A percentile compares a stretch with the other conserved stretches of the same genome.
Evolutionary conservation across 306 rosid species (phyloP).

Genomic region (Geum urbanum): DNA sequence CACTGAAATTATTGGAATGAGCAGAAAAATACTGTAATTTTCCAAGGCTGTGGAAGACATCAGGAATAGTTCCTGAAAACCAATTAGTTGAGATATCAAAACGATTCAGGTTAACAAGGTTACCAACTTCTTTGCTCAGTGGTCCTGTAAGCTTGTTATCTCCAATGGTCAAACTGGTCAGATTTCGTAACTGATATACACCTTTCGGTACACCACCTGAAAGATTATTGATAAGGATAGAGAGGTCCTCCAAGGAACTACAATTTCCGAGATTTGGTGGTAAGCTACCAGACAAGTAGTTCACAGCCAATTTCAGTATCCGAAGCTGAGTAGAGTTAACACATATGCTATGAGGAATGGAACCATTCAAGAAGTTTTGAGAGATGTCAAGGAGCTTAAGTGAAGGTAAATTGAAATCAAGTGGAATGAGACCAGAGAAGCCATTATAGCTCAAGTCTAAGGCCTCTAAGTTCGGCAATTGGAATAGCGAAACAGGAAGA

Average conservation of each 20-base stretch:
- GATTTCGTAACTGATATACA: neutral
- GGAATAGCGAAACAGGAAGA: constrained; percentile 11
- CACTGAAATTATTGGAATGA: constrained; percentile 23
- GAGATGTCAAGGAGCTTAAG: constrained; percentile 13
- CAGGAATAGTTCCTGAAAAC: constrained; percentile 28
- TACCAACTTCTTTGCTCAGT: constrained; percentile 22
- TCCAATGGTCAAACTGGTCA: constrained; percentile 8
- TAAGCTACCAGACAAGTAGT: constrained; percentile 12
- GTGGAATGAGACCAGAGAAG: neutral
- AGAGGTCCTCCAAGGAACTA: constrained; percentile 7
- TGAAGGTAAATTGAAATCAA: constrained; percentile 11
- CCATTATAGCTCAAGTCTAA: constrained; percentile 28
- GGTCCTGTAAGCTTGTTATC: constrained; percentile 18
- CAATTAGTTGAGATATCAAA: constrained; percentile 28
- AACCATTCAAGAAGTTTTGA: constrained; percentile 12
- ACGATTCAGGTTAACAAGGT: constrained; percentile 20
- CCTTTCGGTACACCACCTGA: constrained; percentile 11
- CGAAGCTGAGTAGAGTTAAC: constrained; percentile 1
- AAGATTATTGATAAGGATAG: neutral
- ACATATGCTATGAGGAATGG: constrained; percentile 13
- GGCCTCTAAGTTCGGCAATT: constrained; percentile 20
- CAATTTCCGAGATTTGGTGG: constrained; percentile 12
- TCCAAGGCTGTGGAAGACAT: constrained; percentile 18
- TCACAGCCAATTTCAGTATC: constrained; percentile 7
- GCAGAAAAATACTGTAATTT: constrained; percentile 12